phyloP scores from a whole-genome alignment of 768 basidiomycete genomes.

The Melanogaster broomeanus region DNA sequence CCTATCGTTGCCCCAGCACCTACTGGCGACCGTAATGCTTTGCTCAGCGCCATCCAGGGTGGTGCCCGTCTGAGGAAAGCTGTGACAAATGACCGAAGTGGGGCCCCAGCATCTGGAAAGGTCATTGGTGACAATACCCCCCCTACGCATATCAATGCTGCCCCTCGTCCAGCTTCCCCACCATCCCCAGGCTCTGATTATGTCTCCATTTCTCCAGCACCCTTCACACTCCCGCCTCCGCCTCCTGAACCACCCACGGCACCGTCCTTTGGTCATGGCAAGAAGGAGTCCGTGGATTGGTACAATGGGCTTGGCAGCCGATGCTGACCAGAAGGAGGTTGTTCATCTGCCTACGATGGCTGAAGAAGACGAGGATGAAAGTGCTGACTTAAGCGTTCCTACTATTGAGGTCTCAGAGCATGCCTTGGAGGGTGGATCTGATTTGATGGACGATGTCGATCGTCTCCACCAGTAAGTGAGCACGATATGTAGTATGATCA shows the following conservation, averaged over 20 bases:
- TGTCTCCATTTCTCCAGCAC: neutral
- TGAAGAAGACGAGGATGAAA: constrained; percentile 65
- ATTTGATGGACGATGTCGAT: constrained; percentile 75
- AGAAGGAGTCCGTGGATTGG: constrained; percentile 89
- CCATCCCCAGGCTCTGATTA: constrained; percentile 24
- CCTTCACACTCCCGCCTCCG: constrained; percentile 16
- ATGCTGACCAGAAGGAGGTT: constrained; percentile 47
- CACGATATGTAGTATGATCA: neutral
- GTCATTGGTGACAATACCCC: constrained; percentile 77
- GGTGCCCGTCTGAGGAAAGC: constrained; percentile 73
- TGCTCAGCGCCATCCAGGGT: constrained; percentile 79
- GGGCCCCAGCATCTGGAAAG: constrained; percentile 63
- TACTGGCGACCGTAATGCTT: constrained; percentile 57
- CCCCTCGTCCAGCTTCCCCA: constrained; percentile 45
- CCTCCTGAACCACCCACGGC: constrained; percentile 18
- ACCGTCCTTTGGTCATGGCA: constrained; percentile 37
- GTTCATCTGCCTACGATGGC: constrained; percentile 50
- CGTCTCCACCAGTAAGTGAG: constrained; percentile 53
- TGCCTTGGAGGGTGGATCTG: constrained; percentile 39
- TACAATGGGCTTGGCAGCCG: constrained; percentile 81
- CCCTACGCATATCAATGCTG: constrained; percentile 64
- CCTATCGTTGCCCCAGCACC: constrained; percentile 39
- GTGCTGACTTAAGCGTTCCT: constrained; percentile 41
- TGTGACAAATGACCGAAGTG: constrained; percentile 83
- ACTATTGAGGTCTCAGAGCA: constrained; percentile 58